These are phyloP conservation scores for Odontarrhena argentea DNA, from an alignment of 345 rosid species.

Conservation along the genomic window DNA sequence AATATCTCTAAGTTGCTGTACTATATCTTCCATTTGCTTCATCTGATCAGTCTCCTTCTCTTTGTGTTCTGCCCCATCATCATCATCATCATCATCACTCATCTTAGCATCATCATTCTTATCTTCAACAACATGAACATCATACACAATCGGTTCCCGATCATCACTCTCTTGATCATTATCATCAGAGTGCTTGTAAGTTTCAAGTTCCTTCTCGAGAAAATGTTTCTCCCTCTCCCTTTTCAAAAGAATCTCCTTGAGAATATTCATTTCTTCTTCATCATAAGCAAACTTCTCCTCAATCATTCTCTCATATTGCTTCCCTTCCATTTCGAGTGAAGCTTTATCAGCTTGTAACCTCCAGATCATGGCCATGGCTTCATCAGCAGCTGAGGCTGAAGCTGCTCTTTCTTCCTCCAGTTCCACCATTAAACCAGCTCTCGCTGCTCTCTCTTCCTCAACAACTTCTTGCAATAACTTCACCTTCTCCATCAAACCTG, in stretches of 20 bases:
- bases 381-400: conserved; percentile 84
- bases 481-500: conserved; percentile 35
- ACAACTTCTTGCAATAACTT: conserved; percentile 56
- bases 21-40: conserved; percentile 54
- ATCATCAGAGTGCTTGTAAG: conserved; percentile 56
- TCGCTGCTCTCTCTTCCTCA: conserved; percentile 54
- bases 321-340: conserved; percentile 78
- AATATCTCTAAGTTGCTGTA: conserved; percentile 54
- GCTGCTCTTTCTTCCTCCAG: conserved; percentile 86
- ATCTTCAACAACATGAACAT: conserved; percentile 75
- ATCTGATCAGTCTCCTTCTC: conserved; percentile 46
- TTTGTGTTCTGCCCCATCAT: conserved; percentile 46
- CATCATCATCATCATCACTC: conserved; percentile 41
- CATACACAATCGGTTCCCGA: conserved; percentile 54
- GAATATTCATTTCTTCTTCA: conserved; percentile 79
- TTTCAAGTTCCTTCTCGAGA: conserved; percentile 77
- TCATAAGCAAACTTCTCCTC: conserved; percentile 85
- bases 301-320: conserved; percentile 80
- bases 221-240: conserved; percentile 77
- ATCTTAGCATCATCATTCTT: conserved; percentile 31
- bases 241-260: conserved; percentile 77
- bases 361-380: conserved; percentile 89
- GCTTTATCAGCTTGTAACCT: conserved; percentile 88
- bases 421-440: conserved; percentile 56
- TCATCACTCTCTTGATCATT: conserved; percentile 28